phyloP scores from a whole-genome alignment of 495 filamentous ascomycete genomes.

The Achaetomiella virescens region DNA sequence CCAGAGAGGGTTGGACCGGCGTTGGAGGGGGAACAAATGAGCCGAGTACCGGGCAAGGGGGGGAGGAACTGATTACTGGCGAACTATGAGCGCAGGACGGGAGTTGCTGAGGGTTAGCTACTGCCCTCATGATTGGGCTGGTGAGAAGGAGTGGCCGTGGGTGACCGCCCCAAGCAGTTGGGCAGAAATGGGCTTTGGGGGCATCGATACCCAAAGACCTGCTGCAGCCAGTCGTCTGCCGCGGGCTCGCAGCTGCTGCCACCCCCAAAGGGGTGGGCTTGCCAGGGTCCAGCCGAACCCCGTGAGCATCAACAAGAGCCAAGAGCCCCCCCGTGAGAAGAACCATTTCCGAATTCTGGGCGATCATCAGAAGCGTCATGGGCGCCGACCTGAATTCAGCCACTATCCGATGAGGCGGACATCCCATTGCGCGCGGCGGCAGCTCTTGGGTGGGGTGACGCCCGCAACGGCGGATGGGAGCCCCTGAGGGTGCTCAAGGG shows the following conservation, averaged over 20 bases:
- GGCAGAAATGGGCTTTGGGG: constrained; percentile 32
- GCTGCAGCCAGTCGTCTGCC: constrained; percentile 26
- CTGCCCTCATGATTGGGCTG: constrained; percentile 25
- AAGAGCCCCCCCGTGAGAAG: constrained; percentile 13
- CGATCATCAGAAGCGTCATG: not conserved
- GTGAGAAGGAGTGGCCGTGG: constrained; percentile 26
- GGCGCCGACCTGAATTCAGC: constrained; percentile 11
- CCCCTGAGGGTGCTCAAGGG: not conserved
- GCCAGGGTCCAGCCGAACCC: constrained; percentile 21
- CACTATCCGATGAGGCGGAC: constrained; percentile 6
- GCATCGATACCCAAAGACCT: constrained; percentile 31
- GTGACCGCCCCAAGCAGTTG: constrained; percentile 30
- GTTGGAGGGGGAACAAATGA: constrained; percentile 9
- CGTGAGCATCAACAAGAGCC: constrained; percentile 21
- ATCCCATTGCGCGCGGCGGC: constrained; percentile 10
- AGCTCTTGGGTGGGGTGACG: constrained; percentile 15
- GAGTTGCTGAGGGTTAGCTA: constrained; percentile 9
- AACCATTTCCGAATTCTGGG: constrained; percentile 11
- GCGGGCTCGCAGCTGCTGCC: constrained; percentile 24
- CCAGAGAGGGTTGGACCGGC: not conserved
- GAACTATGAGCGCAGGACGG: constrained; percentile 1
- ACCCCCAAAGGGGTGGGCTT: constrained; percentile 19
- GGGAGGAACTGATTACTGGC: not conserved
- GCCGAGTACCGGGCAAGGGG: constrained; percentile 10
- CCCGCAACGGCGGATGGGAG: not conserved